Percentiles rank a stretch among this genome's conserved stretches.
phyloP scores from a whole-genome alignment of 2,329 filamentous ascomycete species.

The Claviceps fusiformis region DNA sequence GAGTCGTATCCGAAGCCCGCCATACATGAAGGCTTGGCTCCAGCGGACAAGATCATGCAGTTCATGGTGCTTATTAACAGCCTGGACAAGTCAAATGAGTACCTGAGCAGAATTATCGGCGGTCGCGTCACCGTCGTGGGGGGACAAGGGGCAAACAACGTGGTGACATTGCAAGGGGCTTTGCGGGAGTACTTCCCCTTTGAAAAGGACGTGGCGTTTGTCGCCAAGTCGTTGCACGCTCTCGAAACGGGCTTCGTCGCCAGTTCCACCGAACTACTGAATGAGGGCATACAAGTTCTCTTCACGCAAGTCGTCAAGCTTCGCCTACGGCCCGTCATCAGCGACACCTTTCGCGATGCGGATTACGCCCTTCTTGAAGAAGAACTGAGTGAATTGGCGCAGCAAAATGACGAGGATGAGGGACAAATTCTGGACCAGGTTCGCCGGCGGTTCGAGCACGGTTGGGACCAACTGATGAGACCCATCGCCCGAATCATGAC shows the following conservation, averaged over 20 bases:
- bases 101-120: slow-evolving; percentile 73
- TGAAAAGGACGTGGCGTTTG: slow-evolving; percentile 57
- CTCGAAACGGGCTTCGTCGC: slow-evolving; percentile 59
- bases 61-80: slow-evolving; percentile 95
- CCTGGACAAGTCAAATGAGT: slow-evolving; percentile 82
- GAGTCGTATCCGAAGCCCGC: slow-evolving; percentile 77
- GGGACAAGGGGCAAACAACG: slow-evolving; percentile 19
- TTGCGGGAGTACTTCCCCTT: slow-evolving; percentile 66
- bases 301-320: slow-evolving; percentile 80
- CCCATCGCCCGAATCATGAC: slow-evolving; percentile 80
- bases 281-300: slow-evolving; percentile 72
- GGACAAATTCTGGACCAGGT: slow-evolving; percentile 52
- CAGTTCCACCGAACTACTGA: slow-evolving; percentile 71
- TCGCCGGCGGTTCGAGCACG: slow-evolving; percentile 63
- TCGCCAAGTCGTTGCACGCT: slow-evolving; percentile 51
- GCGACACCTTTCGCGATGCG: slow-evolving; percentile 80
- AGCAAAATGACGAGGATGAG: slow-evolving; percentile 39
- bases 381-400: slow-evolving; percentile 42
- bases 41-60: slow-evolving; percentile 74
- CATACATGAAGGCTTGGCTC: slow-evolving; percentile 67
- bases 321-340: slow-evolving; percentile 69
- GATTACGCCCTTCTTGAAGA: slow-evolving; percentile 65
- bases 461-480: slow-evolving; percentile 75
- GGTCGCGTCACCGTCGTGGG: slow-evolving; percentile 41
- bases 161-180: slow-evolving; percentile 24